These are phyloP conservation scores for Leucogyrophana mollusca DNA, from an alignment of 768 basidiomycete species.

Conservation along the genomic window DNA sequence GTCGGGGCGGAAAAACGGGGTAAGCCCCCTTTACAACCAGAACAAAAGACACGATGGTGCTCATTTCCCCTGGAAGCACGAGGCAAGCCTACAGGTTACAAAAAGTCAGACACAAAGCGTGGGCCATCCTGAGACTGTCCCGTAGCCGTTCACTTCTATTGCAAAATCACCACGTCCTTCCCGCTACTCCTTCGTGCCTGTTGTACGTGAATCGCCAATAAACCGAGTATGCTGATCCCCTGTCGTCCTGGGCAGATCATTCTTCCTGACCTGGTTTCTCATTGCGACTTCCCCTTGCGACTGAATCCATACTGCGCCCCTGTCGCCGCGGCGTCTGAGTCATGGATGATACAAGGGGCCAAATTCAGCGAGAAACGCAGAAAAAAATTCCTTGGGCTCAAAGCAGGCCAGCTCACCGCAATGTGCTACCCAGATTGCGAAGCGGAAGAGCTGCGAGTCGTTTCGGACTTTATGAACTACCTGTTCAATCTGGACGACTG, in stretches of 20 bases:
- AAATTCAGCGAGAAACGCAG: conserved; percentile 44
- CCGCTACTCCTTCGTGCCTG: neutral
- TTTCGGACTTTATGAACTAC: conserved; percentile 37
- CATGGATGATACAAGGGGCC: conserved; percentile 49
- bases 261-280: conserved; percentile 54
- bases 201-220: no score
- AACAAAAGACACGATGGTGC: neutral
- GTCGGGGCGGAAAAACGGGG: neutral
- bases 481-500: conserved; percentile 21
- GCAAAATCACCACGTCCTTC: neutral
- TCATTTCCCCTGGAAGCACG: neutral
- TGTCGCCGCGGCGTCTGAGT: conserved; percentile 44
- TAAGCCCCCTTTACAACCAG: neutral
- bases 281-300: conserved; percentile 45
- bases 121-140: neutral
- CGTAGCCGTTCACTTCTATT: neutral
- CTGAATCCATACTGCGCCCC: conserved; percentile 47
- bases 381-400: conserved; percentile 48
- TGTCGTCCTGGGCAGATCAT: conserved; percentile 25
- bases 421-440: conserved; percentile 53
- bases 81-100: neutral
- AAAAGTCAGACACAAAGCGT: neutral
- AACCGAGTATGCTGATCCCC: neutral
- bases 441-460: conserved; percentile 49
- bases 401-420: conserved; percentile 61